Percentiles rank a stretch among this genome's conserved stretches.
These are phyloP conservation scores for Collybia sp. DNA, from an alignment of 768 basidiomycete species.

Conservation along the genomic window DNA sequence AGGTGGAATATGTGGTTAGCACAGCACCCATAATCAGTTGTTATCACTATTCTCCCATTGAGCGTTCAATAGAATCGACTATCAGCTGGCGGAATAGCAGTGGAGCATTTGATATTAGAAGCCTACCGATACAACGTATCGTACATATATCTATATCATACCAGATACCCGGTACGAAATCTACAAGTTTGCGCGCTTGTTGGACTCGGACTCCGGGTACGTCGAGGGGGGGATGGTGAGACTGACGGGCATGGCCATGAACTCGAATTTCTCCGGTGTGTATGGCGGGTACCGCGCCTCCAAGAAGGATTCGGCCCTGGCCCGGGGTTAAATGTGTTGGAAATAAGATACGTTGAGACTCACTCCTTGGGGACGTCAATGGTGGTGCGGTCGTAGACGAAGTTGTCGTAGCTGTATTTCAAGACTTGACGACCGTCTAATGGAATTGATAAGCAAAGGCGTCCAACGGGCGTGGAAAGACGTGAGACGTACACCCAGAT, in stretches of 20 bases:
- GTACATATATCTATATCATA: no score
- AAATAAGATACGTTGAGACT: slow-evolving; percentile 11
- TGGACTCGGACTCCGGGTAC: background rate
- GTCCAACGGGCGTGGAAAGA: background rate
- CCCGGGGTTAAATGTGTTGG: background rate
- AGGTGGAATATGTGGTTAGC: no score
- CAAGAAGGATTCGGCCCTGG: slow-evolving; percentile 36
- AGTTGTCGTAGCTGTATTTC: slow-evolving; percentile 51
- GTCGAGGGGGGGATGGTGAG: slow-evolving; percentile 16
- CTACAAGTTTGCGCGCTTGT: no score
- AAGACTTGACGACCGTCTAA: slow-evolving; percentile 52
- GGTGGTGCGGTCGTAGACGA: slow-evolving; percentile 43
- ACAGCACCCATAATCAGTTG: no score
- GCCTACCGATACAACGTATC: no score
- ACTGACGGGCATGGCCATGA: slow-evolving; percentile 18
- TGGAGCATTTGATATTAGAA: no score
- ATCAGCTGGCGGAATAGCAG: no score
- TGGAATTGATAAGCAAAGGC: slow-evolving; percentile 1
- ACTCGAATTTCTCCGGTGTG: slow-evolving; percentile 27
- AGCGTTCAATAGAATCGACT: no score
- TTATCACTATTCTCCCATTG: no score
- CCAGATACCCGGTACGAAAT: background rate
- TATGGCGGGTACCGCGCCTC: slow-evolving; percentile 49
- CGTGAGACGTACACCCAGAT: slow-evolving; percentile 53
- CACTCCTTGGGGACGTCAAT: slow-evolving; percentile 51